Evolutionary conservation across 345 rosid species (phyloP), one percentile per base, ranked within the genome.

Genomic region (Gossypium thurberi): DNA sequence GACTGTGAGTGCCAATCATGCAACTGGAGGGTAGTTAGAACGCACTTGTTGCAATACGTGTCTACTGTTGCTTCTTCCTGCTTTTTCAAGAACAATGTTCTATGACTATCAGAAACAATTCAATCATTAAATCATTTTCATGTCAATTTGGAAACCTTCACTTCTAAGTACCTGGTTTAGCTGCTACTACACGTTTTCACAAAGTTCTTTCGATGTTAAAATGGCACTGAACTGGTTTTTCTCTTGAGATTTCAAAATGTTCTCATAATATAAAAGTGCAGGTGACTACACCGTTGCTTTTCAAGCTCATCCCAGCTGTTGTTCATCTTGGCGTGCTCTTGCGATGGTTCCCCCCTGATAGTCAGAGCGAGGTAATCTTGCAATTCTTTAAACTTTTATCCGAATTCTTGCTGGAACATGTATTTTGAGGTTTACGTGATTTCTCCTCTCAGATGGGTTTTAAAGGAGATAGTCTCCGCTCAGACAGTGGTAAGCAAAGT

Each of bases 201-300:
- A 2, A 47, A 13, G 40, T 33, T 33, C 8, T 48, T 42, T 40
- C 28, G 14, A 12, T 2, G 9, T 15, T 53, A 10, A 18, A 28
- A 11, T 47, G 50, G 40, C 15, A 48, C 42, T 37, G 8, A 50
- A 14, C 26, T 44, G 13, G 10, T 15, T 21, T 37, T 33, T 33
- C 37, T 33, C 37, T 33, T 33, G 2, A 50, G 64, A 56, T 66
- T 44, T 26, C 2, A 55, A 53, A 63, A 13, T 57, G 21, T 60
- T 63, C 80, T 75, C n/a, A 40, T 65, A 13, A 50, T 23, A 59
- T 23, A 37, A 43, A 12, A 1, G n/a, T 76, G 73, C 89, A 94
- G 98, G 97, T 94, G 79, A 94, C 97, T 6, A 94, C 98, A 2
- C 93, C 98, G 71, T 88, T 94, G 80, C 96, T 94, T 76, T 94